Evolutionary conservation across 1,284 basidiomycete genomes (phyloP).

Genomic region (Cryptococcus sp.): DNA sequence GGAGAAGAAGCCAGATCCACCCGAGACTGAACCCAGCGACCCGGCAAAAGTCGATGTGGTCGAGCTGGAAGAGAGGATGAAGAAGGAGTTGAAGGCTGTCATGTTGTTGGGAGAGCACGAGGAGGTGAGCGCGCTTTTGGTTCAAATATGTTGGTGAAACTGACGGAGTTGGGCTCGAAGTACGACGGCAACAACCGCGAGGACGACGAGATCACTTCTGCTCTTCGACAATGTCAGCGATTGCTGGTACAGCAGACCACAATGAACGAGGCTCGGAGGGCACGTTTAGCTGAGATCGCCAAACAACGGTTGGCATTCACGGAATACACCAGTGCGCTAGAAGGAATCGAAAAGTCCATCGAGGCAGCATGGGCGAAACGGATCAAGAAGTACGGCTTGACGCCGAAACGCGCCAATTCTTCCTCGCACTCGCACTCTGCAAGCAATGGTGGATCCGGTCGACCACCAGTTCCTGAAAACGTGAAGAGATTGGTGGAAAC

Average conservation of each 20-base stretch:
- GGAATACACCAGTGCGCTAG: slow-evolving; percentile 78
- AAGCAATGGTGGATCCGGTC: slow-evolving; percentile 54
- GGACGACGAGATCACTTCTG: slow-evolving; percentile 90
- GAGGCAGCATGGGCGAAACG: slow-evolving; percentile 56
- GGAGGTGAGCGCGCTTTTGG: slow-evolving; percentile 50
- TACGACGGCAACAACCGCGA: slow-evolving; percentile 74
- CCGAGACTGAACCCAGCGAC: slow-evolving; percentile 18
- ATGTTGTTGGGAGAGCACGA: slow-evolving; percentile 58
- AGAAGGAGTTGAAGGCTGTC: slow-evolving; percentile 58
- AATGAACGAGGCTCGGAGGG: slow-evolving; percentile 79
- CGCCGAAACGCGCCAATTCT: slow-evolving; percentile 71
- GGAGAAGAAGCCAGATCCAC: slow-evolving; percentile 55
- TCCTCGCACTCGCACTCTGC: slow-evolving; percentile 37
- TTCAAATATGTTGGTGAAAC: neutral
- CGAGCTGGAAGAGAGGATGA: slow-evolving; percentile 60
- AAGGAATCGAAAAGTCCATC: slow-evolving; percentile 80
- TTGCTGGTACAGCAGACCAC: slow-evolving; percentile 73
- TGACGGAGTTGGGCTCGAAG: slow-evolving; percentile 52
- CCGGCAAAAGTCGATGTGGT: slow-evolving; percentile 53
- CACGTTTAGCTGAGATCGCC: slow-evolving; percentile 73
- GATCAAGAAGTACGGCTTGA: slow-evolving; percentile 59
- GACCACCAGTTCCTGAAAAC: slow-evolving; percentile 68
- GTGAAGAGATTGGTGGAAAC: slow-evolving; percentile 70
- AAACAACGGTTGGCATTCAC: slow-evolving; percentile 84
- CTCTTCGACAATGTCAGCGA: slow-evolving; percentile 83